These are phyloP conservation scores for Umbellularia californica DNA, from an alignment of 164 flowering plant genomes.

Conservation along the genomic window DNA sequence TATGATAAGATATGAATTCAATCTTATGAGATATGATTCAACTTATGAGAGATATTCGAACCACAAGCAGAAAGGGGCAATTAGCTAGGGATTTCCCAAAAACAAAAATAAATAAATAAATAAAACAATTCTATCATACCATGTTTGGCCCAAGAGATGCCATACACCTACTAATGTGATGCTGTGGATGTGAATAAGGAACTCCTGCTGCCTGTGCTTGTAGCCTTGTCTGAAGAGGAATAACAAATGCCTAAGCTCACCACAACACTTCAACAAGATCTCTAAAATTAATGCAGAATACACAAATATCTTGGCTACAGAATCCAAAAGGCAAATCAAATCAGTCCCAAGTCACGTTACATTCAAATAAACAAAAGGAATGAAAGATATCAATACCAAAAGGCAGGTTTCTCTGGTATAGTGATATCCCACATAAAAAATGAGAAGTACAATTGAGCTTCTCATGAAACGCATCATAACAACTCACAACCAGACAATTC, in stretches of 20 bases:
- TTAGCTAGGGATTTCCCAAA: neutral
- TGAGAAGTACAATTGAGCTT: too few relatives aligned
- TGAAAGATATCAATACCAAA: neutral
- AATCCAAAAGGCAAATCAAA: neutral
- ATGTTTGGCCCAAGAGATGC: slow-evolving; percentile 61
- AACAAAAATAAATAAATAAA: too few relatives aligned
- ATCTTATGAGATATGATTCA: neutral
- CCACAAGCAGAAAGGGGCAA: neutral
- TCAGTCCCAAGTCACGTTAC: neutral
- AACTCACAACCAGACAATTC: too few relatives aligned
- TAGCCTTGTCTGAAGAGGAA: slow-evolving; percentile 70
- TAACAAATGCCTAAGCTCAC: neutral
- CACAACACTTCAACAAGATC: neutral
- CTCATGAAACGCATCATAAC: too few relatives aligned
- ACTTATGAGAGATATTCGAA: neutral
- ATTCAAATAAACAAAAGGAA: neutral
- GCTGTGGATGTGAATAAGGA: slow-evolving; percentile 57
- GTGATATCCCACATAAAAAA: too few relatives aligned
- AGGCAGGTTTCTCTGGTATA: neutral
- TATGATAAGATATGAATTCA: neutral
- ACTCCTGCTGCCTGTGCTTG: slow-evolving; percentile 97
- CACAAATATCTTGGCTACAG: neutral
- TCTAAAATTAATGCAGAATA: neutral
- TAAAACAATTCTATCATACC: slow-evolving; percentile 6
- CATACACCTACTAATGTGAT: slow-evolving; percentile 50